Evolutionary conservation across 176 grass and related monocot species (phyloP).

Genomic region (Eragrostis curvula): DNA sequence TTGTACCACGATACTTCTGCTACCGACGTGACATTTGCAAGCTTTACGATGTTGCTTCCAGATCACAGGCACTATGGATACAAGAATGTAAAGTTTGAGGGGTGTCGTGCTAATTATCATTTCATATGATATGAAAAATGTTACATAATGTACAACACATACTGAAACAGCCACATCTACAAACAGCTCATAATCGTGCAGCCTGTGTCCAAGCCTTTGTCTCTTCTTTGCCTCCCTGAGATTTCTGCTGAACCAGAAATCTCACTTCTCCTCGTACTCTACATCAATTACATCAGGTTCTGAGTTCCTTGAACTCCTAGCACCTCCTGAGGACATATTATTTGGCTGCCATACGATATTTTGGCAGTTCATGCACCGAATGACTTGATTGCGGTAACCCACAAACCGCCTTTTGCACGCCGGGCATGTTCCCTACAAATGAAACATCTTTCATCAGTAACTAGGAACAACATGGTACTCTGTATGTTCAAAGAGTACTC

Average conservation of each 20-base stretch:
- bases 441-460: constrained; percentile 17
- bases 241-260: constrained; percentile 10
- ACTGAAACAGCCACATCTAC: background rate
- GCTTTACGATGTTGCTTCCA: background rate
- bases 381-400: constrained; percentile 80
- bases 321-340: constrained; percentile 55
- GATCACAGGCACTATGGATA: background rate
- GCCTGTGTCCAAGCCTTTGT: background rate
- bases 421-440: constrained; percentile 84
- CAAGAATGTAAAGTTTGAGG: background rate
- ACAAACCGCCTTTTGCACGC: constrained; percentile 82
- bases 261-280: constrained; percentile 90
- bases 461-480: background rate
- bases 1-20: background rate
- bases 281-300: constrained; percentile 88
- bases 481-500: background rate
- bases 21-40: background rate
- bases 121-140: background rate
- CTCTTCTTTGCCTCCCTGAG: background rate
- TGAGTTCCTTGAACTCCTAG: constrained; percentile 54
- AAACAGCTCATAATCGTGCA: background rate
- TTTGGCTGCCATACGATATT: constrained; percentile 96
- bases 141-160: constrained; percentile 41
- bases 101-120: background rate
- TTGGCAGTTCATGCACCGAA: constrained; percentile 83